Conservation (phyloP, 73 alveolate genomes). For the Paramecium pentaurelia region DNA sequence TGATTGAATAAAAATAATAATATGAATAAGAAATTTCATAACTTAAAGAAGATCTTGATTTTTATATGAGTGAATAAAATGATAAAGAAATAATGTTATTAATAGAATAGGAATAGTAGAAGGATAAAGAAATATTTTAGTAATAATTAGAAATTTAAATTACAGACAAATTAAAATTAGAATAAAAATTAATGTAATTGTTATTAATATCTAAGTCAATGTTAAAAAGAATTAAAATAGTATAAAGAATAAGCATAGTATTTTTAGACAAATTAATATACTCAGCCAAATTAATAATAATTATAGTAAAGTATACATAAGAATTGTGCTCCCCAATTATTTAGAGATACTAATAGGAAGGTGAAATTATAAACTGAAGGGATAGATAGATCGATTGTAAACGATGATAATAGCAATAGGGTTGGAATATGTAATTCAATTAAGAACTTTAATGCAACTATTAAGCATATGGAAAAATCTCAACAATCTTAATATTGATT, state of each 20-base stretch:
- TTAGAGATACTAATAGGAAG: constrained; percentile 43
- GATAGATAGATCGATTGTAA: background rate
- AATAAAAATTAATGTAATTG: background rate
- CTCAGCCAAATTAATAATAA: too few relatives aligned
- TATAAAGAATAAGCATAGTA: background rate
- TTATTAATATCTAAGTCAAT: background rate
- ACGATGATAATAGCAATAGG: background rate
- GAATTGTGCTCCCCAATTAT: constrained; percentile 2
- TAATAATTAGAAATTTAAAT: background rate
- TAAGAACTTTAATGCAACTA: background rate
- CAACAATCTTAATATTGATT: constrained; percentile 12
- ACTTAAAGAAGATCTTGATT: constrained; percentile 13
- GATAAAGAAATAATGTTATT: background rate
- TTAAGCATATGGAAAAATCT: constrained; percentile 8
- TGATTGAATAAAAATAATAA: background rate
- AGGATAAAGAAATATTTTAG: constrained; percentile 15
- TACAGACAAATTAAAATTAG: background rate
- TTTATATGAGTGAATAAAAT: background rate
- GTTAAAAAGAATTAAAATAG: background rate
- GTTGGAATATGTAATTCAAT: constrained; percentile 27
- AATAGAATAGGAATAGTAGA: background rate
- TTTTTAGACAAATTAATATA: background rate
- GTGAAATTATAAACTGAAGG: background rate
- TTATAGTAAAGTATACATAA: constrained; percentile 24
- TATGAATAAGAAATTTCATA: constrained; percentile 1